These are phyloP conservation scores for Avicennia marina DNA, from an alignment of 257 asterid genomes.

Conservation along the genomic window DNA sequence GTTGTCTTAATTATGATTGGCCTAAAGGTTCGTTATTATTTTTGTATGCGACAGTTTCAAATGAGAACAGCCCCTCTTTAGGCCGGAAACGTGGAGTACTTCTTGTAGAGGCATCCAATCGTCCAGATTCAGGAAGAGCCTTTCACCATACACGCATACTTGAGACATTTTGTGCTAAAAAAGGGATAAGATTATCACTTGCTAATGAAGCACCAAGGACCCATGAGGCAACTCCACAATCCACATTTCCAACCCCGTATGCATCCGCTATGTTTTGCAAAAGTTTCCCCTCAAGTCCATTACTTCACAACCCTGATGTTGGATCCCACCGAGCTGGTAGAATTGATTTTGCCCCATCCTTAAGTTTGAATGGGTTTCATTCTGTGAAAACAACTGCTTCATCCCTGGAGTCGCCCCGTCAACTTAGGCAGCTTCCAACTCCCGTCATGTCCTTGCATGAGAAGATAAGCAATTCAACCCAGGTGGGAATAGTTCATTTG, in stretches of 20 bases:
- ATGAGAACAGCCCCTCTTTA: slow-evolving; percentile 63
- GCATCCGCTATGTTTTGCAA: slow-evolving; percentile 91
- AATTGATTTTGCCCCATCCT: slow-evolving; percentile 84
- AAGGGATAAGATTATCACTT: slow-evolving; percentile 61
- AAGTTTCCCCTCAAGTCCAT: slow-evolving; percentile 87
- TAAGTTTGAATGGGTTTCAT: slow-evolving; percentile 80
- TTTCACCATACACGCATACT: slow-evolving; percentile 82
- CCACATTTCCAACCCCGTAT: slow-evolving; percentile 66
- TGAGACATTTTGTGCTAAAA: slow-evolving; percentile 70
- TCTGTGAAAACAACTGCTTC: slow-evolving; percentile 58
- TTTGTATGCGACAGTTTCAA: slow-evolving; percentile 29
- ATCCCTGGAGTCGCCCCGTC: slow-evolving; percentile 81
- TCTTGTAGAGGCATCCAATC: slow-evolving; percentile 86
- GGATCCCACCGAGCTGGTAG: slow-evolving; percentile 64
- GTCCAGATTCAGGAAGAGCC: slow-evolving; percentile 94
- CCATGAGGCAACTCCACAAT: slow-evolving; percentile 51
- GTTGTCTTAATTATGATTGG: not conserved
- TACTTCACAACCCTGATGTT: slow-evolving; percentile 70
- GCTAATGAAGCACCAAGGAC: slow-evolving; percentile 50
- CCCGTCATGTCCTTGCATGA: slow-evolving; percentile 65
- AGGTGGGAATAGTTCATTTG: slow-evolving; percentile 87
- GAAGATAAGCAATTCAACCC: slow-evolving; percentile 78
- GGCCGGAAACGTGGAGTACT: slow-evolving; percentile 95
- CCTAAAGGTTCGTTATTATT: not conserved
- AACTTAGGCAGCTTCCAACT: slow-evolving; percentile 57